Percentiles rank a stretch among this genome's conserved stretches.
These are phyloP conservation scores for Capsicum pubescens DNA, from an alignment of 257 asterid species.

Conservation along the genomic window DNA sequence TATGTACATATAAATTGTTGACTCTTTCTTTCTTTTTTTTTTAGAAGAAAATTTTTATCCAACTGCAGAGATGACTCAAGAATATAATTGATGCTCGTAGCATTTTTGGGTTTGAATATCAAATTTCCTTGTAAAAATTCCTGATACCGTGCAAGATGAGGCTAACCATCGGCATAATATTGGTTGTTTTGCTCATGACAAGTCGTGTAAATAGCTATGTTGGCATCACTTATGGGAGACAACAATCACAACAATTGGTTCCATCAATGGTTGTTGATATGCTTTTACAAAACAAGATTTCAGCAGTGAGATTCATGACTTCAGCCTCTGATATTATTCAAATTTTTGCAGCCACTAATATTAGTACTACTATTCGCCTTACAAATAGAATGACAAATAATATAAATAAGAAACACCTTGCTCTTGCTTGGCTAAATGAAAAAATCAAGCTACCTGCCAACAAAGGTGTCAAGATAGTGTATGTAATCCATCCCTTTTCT, in stretches of 20 bases:
- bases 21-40: too few relatives aligned
- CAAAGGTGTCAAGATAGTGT: slow-evolving; percentile 20
- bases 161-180: background rate
- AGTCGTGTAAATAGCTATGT: slow-evolving; percentile 27
- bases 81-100: too few relatives aligned
- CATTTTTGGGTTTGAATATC: background rate
- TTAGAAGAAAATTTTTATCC: background rate
- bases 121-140: background rate
- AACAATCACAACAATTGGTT: slow-evolving; percentile 19
- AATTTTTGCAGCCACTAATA: background rate
- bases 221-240: slow-evolving; percentile 46
- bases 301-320: slow-evolving; percentile 32
- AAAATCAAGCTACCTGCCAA: slow-evolving; percentile 2
- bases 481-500: slow-evolving; percentile 4
- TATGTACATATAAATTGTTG: too few relatives aligned
- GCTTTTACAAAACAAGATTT: slow-evolving; percentile 21
- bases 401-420: background rate
- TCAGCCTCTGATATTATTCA: background rate
- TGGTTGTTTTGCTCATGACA: background rate
- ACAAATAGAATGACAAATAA: background rate
- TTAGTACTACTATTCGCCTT: background rate
- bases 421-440: background rate
- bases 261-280: slow-evolving; percentile 25
- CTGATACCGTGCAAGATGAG: background rate
- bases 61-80: background rate